Base-by-base conservation (phyloP, 164 flowering plant genomes). In the Hamamelis virginiana region DNA sequence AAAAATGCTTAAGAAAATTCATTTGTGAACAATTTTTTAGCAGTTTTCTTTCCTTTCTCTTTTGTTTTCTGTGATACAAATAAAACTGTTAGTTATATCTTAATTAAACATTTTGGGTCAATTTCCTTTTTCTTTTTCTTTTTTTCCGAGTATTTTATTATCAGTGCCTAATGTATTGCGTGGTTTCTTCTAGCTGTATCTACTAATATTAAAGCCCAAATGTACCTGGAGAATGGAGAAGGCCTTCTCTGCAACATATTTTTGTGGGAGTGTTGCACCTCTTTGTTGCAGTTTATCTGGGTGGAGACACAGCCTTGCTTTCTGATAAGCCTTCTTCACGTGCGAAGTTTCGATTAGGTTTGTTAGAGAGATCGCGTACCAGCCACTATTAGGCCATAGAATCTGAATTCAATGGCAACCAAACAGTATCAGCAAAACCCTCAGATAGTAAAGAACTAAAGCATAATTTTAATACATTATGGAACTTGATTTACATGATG, bases 201-300 rank as follows among this genome's bases (percentile, higher is more conserved):
- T n/a, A n/a, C n/a, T n/a, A n/a, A n/a, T n/a, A n/a, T n/a, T n/a
- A n/a, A n/a, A 22, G 53, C 10, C 9, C 13, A 11, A 23, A 62
- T 57, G 50, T 80, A 91, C 97, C 97, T 89, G 94, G 48, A 91
- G 92, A 63, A 91, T 74, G 19, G 86, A 59, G 72, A 89, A 89
- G 11, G 81, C 88, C 71, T 81, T 83, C 23, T 82, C 84, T 1
- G 92, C 92, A 12, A 85, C 64, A 69, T 81, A 78, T 60, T 85
- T 91, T 63, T 85, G 90, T 1, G 65, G 69, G 1, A 52, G 56
- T 1, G 94, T 78, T n/a, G 86, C 89, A 28, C 94, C 89, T 75
- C 88, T 86, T 72, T 91, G 97, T 47, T 91, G 97, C 63, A 91
- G 67, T 71, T 91, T 91, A 68, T 89, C 95, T 14, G 94, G 94